A percentile compares a stretch with the other conserved stretches of the same genome.
Evolutionary conservation across 2,329 filamentous ascomycete genomes (phyloP).

Genomic region (Bipolaris cookei): DNA sequence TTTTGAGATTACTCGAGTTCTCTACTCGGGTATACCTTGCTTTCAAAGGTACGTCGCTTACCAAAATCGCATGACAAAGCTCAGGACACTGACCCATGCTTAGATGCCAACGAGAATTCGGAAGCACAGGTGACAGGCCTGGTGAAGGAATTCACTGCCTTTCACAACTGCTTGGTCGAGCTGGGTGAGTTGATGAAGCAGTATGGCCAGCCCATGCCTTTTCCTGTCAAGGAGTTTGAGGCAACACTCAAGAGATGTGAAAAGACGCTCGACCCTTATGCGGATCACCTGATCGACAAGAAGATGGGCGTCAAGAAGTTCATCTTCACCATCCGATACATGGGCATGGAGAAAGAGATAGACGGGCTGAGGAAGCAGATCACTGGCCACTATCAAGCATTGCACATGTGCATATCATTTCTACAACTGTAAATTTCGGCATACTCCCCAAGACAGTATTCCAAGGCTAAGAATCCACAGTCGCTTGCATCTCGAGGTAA

Average conservation of each 20-base stretch:
- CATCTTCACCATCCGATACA: slow-evolving; percentile 40
- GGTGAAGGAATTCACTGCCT: slow-evolving; percentile 40
- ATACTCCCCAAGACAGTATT: background rate
- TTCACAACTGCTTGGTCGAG: slow-evolving; percentile 37
- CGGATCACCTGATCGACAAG: slow-evolving; percentile 39
- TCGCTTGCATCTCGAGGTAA: slow-evolving; percentile 38
- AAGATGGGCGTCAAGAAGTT: slow-evolving; percentile 42
- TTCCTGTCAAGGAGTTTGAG: slow-evolving; percentile 39
- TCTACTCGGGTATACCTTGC: slow-evolving; percentile 43
- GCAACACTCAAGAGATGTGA: slow-evolving; percentile 41
- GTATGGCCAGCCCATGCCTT: slow-evolving; percentile 41
- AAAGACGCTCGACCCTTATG: slow-evolving; percentile 38
- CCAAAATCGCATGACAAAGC: background rate
- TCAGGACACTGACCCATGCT: slow-evolving; percentile 13
- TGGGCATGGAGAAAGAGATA: slow-evolving; percentile 45
- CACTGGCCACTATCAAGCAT: slow-evolving; percentile 38
- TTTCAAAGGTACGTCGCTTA: slow-evolving; percentile 37
- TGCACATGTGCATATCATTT: slow-evolving; percentile 43
- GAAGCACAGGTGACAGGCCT: slow-evolving; percentile 42
- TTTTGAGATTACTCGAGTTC: slow-evolving; percentile 41
- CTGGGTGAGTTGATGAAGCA: slow-evolving; percentile 42
- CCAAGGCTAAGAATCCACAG: slow-evolving; percentile 24
- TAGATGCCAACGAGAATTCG: slow-evolving; percentile 46
- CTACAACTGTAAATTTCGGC: slow-evolving; percentile 33
- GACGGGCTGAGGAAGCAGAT: slow-evolving; percentile 38